Conservation (phyloP, 257 asterid genomes). For the Solanum clarkiae region DNA sequence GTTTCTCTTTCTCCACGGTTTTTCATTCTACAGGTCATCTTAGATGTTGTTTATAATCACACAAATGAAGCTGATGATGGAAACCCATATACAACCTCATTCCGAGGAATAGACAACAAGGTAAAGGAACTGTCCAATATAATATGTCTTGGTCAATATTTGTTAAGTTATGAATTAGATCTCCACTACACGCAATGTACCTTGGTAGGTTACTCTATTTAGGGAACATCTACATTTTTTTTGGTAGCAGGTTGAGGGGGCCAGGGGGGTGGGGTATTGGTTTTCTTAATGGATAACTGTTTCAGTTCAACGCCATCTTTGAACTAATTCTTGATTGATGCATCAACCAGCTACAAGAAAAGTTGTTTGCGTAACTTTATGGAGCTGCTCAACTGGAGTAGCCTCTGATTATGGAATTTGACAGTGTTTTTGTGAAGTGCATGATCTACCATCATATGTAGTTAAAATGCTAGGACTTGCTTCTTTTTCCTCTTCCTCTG, state of each 20-base stretch:
- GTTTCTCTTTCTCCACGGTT: background rate
- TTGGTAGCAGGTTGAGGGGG: background rate
- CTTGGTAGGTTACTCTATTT: background rate
- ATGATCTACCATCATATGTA: background rate
- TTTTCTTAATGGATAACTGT: background rate
- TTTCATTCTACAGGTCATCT: constrained; percentile 55
- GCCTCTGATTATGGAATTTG: background rate
- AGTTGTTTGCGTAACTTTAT: background rate
- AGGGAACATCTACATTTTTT: background rate
- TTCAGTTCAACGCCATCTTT: background rate
- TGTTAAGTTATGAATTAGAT: background rate
- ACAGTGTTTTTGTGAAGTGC: background rate
- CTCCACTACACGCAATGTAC: background rate
- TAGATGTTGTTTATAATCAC: constrained; percentile 95
- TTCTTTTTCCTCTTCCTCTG: background rate
- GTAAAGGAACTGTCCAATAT: constrained; percentile 22
- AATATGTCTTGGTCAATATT: background rate
- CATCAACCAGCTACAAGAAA: background rate
- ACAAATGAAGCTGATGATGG: constrained; percentile 91
- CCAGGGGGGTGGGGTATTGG: background rate
- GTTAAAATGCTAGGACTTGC: background rate
- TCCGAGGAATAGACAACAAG: constrained; percentile 99
- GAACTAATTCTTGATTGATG: background rate
- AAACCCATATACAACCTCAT: constrained; percentile 84
- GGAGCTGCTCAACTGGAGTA: background rate